Conservation (phyloP, 192 early-diverging fungal genomes). For the Coemansia sp. region DNA sequence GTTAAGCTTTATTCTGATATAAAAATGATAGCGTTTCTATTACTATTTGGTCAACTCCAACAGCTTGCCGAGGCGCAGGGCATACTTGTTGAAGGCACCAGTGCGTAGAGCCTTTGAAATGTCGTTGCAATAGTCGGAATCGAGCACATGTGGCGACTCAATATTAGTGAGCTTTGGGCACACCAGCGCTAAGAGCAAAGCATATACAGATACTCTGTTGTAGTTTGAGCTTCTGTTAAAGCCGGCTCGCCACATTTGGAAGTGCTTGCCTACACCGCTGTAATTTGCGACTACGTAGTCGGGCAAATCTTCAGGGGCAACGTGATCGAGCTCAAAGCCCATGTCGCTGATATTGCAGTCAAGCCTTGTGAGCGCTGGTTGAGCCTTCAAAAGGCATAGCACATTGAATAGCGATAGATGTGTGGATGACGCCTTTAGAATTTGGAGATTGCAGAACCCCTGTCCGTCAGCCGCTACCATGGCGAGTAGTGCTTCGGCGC, state of each 20-base stretch:
- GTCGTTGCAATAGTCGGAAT: not conserved
- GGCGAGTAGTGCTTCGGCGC: not conserved
- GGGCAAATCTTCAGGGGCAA: not conserved
- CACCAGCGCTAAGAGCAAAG: not conserved
- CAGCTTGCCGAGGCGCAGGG: not conserved
- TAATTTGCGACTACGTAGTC: slow-evolving; percentile 1
- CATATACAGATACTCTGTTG: not conserved
- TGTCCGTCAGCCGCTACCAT: not conserved
- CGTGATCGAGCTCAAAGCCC: not conserved
- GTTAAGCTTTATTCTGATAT: not conserved
- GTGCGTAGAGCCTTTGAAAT: not conserved
- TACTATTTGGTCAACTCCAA: not conserved
- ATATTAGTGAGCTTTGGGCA: not conserved
- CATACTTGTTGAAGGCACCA: not conserved
- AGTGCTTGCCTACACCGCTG: not conserved
- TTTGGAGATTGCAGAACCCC: not conserved
- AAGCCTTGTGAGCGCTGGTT: not conserved
- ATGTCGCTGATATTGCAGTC: not conserved
- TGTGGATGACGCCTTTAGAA: not conserved
- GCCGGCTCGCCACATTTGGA: not conserved
- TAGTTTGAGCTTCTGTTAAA: slow-evolving; percentile 1
- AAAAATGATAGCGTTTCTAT: not conserved
- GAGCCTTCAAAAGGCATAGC: not conserved
- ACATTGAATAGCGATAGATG: not conserved
- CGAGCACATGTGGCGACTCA: not conserved